Evolutionary conservation across 306 rosid genomes (phyloP).

Genomic region (Neltuma alba): DNA sequence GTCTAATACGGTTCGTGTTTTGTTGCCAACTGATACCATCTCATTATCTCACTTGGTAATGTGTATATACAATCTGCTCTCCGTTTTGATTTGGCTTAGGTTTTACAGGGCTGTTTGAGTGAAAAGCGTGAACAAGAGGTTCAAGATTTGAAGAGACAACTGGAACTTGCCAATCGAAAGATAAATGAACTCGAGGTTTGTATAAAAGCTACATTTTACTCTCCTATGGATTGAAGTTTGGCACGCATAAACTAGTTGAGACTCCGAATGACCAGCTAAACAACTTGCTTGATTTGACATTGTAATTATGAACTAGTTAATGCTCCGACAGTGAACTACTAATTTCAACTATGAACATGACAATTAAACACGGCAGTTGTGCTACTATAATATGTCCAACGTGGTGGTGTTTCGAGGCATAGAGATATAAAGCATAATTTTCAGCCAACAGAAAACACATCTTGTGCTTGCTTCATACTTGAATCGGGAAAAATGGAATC

Average conservation of each 20-base stretch:
- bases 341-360: constrained; percentile 17
- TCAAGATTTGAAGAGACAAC: constrained; percentile 61
- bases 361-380: background rate
- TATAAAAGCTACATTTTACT: constrained; percentile 7
- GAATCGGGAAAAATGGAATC: constrained; percentile 14
- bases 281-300: constrained; percentile 16
- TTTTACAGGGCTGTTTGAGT: constrained; percentile 52
- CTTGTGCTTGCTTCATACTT: constrained; percentile 4
- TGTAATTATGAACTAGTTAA: constrained; percentile 23
- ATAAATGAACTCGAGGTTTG: constrained; percentile 81
- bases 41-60: background rate
- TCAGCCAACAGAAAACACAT: background rate
- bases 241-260: constrained; percentile 4
- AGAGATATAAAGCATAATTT: constrained; percentile 20
- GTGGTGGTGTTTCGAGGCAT: background rate
- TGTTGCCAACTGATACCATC: constrained; percentile 15
- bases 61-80: background rate
- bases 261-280: background rate
- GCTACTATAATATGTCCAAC: constrained; percentile 12
- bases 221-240: constrained; percentile 20
- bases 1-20: background rate
- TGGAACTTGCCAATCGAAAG: constrained; percentile 66
- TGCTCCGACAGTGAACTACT: constrained; percentile 2
- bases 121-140: constrained; percentile 54
- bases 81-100: constrained; percentile 30